Conservation (phyloP, 371 early-diverging fungal genomes). For the Blakeslea trispora region DNA sequence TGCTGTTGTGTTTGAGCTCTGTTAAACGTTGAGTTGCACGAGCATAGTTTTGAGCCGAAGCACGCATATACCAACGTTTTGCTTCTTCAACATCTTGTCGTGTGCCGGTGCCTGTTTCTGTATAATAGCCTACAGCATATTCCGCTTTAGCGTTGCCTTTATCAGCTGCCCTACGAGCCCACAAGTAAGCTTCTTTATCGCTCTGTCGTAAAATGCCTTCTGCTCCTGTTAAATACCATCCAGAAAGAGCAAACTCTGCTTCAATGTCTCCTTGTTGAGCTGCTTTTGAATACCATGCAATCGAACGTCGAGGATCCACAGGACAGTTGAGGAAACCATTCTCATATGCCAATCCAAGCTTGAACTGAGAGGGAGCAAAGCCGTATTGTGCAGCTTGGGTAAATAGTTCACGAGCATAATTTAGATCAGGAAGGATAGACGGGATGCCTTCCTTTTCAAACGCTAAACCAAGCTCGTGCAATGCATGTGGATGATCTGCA, state of each 20-base stretch:
- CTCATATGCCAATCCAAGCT: constrained; percentile 93
- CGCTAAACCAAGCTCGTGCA: constrained; percentile 90
- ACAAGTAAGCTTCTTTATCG: constrained; percentile 84
- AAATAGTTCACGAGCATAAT: constrained; percentile 88
- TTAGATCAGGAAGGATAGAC: constrained; percentile 77
- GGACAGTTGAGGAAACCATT: constrained; percentile 90
- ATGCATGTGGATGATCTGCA: constrained; percentile 87
- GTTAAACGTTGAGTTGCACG: constrained; percentile 74
- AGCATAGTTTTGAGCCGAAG: constrained; percentile 75
- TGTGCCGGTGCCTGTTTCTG: constrained; percentile 80
- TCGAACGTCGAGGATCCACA: constrained; percentile 86
- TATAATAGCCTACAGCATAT: constrained; percentile 87
- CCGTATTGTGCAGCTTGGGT: constrained; percentile 91
- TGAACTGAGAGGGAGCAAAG: constrained; percentile 92
- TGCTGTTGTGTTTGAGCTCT: constrained; percentile 71
- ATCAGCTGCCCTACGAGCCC: constrained; percentile 89
- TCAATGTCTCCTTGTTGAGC: constrained; percentile 87
- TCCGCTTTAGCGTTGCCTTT: constrained; percentile 84
- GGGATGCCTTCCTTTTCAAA: constrained; percentile 85
- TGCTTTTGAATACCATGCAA: constrained; percentile 95
- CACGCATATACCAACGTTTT: constrained; percentile 74
- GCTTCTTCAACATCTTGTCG: constrained; percentile 72
- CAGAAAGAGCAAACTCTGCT: constrained; percentile 82
- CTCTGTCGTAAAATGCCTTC: constrained; percentile 78
- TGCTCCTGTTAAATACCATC: constrained; percentile 90